phyloP scores from a whole-genome alignment of 805 yeast genomes.

The Ogataea nonfermentans region DNA sequence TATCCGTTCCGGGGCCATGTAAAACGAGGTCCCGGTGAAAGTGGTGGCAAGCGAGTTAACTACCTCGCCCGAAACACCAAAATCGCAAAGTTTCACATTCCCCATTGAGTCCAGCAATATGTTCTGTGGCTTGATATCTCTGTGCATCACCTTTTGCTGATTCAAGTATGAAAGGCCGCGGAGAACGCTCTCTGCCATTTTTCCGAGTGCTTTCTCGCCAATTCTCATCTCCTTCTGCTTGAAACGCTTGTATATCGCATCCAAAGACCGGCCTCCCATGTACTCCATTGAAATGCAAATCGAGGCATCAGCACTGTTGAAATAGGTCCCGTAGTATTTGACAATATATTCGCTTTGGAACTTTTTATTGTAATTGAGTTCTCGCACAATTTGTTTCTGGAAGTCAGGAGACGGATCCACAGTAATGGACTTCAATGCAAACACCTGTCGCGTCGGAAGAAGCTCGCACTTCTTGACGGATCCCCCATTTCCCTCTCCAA shows the following conservation, averaged over 20 bases:
- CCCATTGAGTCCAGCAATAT: conserved; percentile 75
- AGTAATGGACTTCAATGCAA: conserved; percentile 78
- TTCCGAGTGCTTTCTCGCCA: conserved; percentile 90
- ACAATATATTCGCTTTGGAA: conserved; percentile 86
- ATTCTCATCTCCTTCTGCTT: conserved; percentile 76
- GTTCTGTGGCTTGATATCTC: conserved; percentile 96
- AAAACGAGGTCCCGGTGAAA: conserved; percentile 94
- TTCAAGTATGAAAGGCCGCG: conserved; percentile 85
- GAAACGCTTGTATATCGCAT: conserved; percentile 83
- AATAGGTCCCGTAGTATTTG: conserved; percentile 87
- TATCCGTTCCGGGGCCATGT: conserved; percentile 98
- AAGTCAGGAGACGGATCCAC: conserved; percentile 81
- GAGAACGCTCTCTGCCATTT: conserved; percentile 82
- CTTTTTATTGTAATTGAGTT: conserved; percentile 80
- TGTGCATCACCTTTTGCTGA: conserved; percentile 82
- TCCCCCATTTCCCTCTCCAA: conserved; percentile 97
- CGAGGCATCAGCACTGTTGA: conserved; percentile 70
- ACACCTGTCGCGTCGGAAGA: conserved; percentile 52
- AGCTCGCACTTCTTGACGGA: conserved; percentile 78
- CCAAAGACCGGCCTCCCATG: conserved; percentile 91
- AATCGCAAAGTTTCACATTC: conserved; percentile 89
- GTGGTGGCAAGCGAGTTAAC: conserved; percentile 94
- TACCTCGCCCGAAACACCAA: conserved; percentile 97
- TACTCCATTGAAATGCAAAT: conserved; percentile 96
- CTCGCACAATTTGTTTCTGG: conserved; percentile 88